Evolutionary conservation across 768 basidiomycete species (phyloP), one percentile per base, ranked within the genome.

Genomic region (Amanita brunnescens): DNA sequence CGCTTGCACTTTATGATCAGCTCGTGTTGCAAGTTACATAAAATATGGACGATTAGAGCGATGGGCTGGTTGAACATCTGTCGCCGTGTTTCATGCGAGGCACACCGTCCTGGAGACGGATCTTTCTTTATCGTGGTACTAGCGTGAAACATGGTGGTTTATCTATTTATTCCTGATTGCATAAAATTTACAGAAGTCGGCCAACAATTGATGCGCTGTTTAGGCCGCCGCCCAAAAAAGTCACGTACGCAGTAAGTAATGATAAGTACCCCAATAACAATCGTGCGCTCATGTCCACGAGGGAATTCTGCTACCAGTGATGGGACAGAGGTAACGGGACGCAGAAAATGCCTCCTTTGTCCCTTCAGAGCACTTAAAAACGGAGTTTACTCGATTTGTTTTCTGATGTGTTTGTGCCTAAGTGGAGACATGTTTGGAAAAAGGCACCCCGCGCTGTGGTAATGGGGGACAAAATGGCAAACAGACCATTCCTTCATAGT

Each of bases 61-160:
- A 5, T 35, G 35, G 5, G 26, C 26, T 7, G 10, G 4, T 42
- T 42, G 20, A 42, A 21, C 41, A 10, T 20, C 41, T 26, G 43
- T 45, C 26, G 43, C 30, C 29, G 43, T 35, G 45, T 47, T 47
- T 47, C 47, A 47, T 37, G 21, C 23, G 46, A 47, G 47, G 47
- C 35, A 33, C 47, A 26, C 14, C 14, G 33, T 37, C 23, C 13
- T 39, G 47, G 16, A 10, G 23, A 48, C 47, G 34, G 47, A 38
- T 48, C 47, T 48, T 48, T 48, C 33, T 47, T 37, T 38, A 26
- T 48, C 35, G 23, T 21, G 12, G 21, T 13, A 34, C 45, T 48
- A 48, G 47, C 47, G 47, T 48, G 47, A 48, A 48, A 48, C 47
- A 48, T 37, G 35, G 38, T 29, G 35, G 35, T 37, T 23, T 48